Base-by-base conservation (phyloP, 2,329 filamentous ascomycete genomes). In the Pseudogymnoascus sp. region DNA sequence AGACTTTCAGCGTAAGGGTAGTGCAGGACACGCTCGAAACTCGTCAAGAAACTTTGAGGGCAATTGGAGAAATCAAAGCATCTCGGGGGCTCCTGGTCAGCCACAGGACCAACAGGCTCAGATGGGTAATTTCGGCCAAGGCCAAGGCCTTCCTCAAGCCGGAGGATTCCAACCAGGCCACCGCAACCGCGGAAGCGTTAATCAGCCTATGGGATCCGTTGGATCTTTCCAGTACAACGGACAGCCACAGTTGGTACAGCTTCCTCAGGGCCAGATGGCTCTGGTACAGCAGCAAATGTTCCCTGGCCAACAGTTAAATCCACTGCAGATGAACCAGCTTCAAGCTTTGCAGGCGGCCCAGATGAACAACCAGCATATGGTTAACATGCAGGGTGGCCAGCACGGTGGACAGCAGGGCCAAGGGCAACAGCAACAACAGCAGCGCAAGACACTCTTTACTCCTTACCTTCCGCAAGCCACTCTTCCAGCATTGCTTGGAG, bases 361-460 rank as follows among this genome's bases (percentile, higher is more conserved):
- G 75, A 84, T 96, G 80, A 88, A 86, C 70, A 87, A 88, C 16
- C 90, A 93, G 73, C 84, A 86, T 68, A 83, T 93, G 71, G 86
- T 89, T 72, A 83, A 85, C 64, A 80, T 88, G 36, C 82, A 84
- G 71, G 79, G 82, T 43, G 90, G 87, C 72, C 90, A 96, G 75
- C 90, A 93, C 72, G 87, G 86, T 61, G 85, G 85, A 42, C 85
- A 36, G 78, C 42, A 83, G 68, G 72, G 84, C 75, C 85, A 87
- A 68, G 84, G 88, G 66, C 89, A 93, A 67, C 89, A 93, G 69
- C 87, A 89, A 67, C 89, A 95, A 72, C 91, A 96, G 74, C 93
- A 96, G 79, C 88, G 95, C 74, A 99, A 99, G 84, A 99, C 95
- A 1, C 85, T 99, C 21, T 99, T 99, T 79, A 97, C 95, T 70